Percentiles rank a stretch among this genome's conserved stretches.
Conservation (phyloP, 768 basidiomycete species). For the Pleurotus ostreatus region DNA sequence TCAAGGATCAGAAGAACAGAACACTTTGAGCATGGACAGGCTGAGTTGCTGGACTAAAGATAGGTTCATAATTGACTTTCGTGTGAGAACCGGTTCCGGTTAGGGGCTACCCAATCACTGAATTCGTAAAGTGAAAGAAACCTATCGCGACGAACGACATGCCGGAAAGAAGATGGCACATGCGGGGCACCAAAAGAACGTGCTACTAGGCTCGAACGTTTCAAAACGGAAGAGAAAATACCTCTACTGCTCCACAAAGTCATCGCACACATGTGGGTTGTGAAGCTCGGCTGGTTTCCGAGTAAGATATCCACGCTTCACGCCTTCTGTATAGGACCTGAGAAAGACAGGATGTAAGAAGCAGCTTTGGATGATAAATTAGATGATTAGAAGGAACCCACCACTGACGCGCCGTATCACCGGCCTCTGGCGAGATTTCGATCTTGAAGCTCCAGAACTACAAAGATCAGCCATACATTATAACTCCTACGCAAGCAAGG, state of each 20-base stretch:
- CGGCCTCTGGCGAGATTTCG: slow-evolving; percentile 50
- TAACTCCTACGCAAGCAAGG: background rate
- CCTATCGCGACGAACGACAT: too few species aligned
- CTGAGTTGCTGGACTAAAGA: too few species aligned
- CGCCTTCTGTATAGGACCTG: slow-evolving; percentile 71
- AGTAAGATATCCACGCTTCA: slow-evolving; percentile 57
- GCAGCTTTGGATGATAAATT: background rate
- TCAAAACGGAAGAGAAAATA: too few species aligned
- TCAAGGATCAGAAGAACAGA: background rate
- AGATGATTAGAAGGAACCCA: slow-evolving; percentile 23
- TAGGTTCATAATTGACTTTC: too few species aligned
- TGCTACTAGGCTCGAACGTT: too few species aligned
- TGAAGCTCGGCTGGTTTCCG: slow-evolving; percentile 52
- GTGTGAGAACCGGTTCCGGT: too few species aligned
- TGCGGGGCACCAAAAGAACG: too few species aligned
- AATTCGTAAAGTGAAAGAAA: too few species aligned
- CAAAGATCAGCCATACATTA: background rate
- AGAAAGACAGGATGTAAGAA: background rate
- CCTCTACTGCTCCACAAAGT: slow-evolving; percentile 29
- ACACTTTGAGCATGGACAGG: background rate
- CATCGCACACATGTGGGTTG: slow-evolving; percentile 61
- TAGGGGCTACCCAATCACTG: too few species aligned
- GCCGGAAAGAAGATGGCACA: too few species aligned
- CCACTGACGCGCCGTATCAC: slow-evolving; percentile 61
- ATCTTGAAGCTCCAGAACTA: slow-evolving; percentile 77